Evolutionary conservation across 2,329 filamentous ascomycete genomes (phyloP), one percentile per base, ranked within the genome.

Genomic region (Botrytis elliptica): DNA sequence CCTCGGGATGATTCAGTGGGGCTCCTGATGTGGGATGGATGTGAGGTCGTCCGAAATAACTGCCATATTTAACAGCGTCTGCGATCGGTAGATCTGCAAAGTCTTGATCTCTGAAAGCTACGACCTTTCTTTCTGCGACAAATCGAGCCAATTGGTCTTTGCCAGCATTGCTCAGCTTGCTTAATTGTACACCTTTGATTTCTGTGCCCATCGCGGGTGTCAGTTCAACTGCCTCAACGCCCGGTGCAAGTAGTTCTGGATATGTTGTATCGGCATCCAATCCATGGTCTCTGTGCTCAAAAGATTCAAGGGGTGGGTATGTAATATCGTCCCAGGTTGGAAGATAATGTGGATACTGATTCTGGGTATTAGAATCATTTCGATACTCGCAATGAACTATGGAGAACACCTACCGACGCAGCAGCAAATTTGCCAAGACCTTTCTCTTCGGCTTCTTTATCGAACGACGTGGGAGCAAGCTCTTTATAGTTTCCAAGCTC

Each of bases 1-100:
- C 83, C 81, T 94, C 90, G 0, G 93, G 92, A 80, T 90, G 88
- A 5, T 91, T 92, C 75, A 89, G 88, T 0, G 93, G 93, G 0
- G 91, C 90, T 2, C 93, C 93, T 0, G 90, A 93, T 0, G 92
- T 92, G 6, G 92, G 93, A 78, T 95, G 93, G 74, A 95, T 93
- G 83, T 96, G 93, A 78, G 92, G 91, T 14, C 92, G 89, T 65
- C 93, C 93, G 79, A 94, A 96, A 83, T 95, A 94, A 70, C 88
- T 86, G 68, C 90, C 92, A 76, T 90, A 90, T 33, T 91, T 86
- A 55, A 94, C 85, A 1, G 91, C 92, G 14, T 93, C 86, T 42
- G 88, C 81, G 79, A 95, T 94, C 12, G 91, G 87, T 18, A 94
- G 85, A 76, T 92, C 86, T 57, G 89, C 89, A 76, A 92, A 90